These are phyloP conservation scores for Sporisorium iseilematis-ciliati DNA, from an alignment of 1,284 basidiomycete genomes.

Conservation along the genomic window DNA sequence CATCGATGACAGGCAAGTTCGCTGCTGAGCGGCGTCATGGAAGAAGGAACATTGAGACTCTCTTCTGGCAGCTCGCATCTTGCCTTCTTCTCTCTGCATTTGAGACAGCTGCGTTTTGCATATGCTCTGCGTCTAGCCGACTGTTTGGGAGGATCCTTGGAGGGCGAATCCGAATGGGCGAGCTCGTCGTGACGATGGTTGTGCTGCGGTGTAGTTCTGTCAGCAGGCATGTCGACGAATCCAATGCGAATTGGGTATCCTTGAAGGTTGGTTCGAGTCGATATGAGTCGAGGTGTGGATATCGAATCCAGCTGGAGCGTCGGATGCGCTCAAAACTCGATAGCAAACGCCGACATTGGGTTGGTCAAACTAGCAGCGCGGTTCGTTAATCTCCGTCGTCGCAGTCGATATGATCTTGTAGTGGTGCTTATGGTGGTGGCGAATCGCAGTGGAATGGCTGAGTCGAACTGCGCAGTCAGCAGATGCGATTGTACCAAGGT, in stretches of 20 bases:
- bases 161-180: slow-evolving; percentile 1
- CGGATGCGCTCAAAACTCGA: slow-evolving; percentile 7
- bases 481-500: background rate
- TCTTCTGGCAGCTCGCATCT: slow-evolving; percentile 54
- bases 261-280: too few relatives aligned
- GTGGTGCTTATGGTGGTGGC: background rate
- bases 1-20: slow-evolving; percentile 52
- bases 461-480: background rate
- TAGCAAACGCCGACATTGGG: background rate
- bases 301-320: background rate
- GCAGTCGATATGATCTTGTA: slow-evolving; percentile 2
- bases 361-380: background rate
- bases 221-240: slow-evolving; percentile 22
- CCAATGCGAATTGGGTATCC: too few relatives aligned
- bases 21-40: slow-evolving; percentile 33
- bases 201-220: slow-evolving; percentile 13
- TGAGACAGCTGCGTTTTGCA: slow-evolving; percentile 58
- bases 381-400: background rate
- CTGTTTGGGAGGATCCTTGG: slow-evolving; percentile 22
- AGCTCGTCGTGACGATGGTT: slow-evolving; percentile 15
- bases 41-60: slow-evolving; percentile 44
- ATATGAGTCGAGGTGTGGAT: background rate
- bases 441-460: background rate
- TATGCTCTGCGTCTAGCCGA: slow-evolving; percentile 45
- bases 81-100: slow-evolving; percentile 56